Evolutionary conservation across 2,329 filamentous ascomycete genomes (phyloP), one percentile per base, ranked within the genome.

Genomic region (Microsporum audouinii): DNA sequence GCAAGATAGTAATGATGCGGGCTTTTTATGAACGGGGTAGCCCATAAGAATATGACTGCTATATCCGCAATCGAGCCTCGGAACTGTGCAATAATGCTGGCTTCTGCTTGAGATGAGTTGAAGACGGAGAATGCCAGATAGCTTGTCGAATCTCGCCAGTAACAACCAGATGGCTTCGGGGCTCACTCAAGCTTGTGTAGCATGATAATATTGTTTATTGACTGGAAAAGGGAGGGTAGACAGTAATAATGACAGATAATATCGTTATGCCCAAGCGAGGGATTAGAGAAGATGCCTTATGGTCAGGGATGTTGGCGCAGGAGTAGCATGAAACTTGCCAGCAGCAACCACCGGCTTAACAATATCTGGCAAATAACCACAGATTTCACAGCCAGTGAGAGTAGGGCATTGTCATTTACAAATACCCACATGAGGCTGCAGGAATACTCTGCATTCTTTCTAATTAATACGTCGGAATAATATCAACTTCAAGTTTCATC

Each of bases 121-220:
- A 43, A 43, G 39, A 43, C 17, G 10, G 39, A n/a, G 14, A 43
- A 43, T 14, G 39, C 39, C 39, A 43, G 39, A 43, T 43, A n/a
- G 39, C 39, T 17, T 14, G 39, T 5, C 5, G 17, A 23, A 43
- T n/a, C 17, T 14, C 17, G 17, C 39, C 39, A 43, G 17, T 43
- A 43, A n/a, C 39, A 43, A 23, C 17, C 17, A 43, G 39, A n/a
- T 34, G 51, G 51, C 36, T 55, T 55, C 33, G 14, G 51, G 27
- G 36, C 31, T 55, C 51, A 17, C n/a, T 55, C 51, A 31, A 29
- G 51, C 51, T 55, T 55, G 51, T 55, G 51, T 55, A 55, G 51
- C 51, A 55, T 23, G 17, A 23, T 36, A 31, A 10, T n/a, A 36
- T 23, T 27, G 51, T 31, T 55, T 36, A 36, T 55, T 55, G 51